These are phyloP conservation scores for Alloteropsis semialata DNA, from an alignment of 176 grass and related monocot genomes.

Conservation along the genomic window DNA sequence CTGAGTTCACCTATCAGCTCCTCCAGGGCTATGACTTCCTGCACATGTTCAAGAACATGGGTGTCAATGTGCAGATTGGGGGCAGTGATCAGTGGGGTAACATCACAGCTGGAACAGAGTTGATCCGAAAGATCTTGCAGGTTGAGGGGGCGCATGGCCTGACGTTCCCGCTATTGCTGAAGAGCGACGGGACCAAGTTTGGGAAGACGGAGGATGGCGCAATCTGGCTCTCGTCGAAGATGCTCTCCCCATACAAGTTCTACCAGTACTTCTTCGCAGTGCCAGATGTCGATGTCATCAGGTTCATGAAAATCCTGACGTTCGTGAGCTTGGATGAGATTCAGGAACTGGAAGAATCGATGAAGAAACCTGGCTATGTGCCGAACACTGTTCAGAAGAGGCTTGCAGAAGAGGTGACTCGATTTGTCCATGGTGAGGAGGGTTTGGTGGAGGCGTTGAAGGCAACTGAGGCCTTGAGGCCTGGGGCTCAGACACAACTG, in stretches of 20 bases:
- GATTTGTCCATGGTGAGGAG: constrained; percentile 85
- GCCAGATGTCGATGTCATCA: constrained; percentile 68
- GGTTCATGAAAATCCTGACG: constrained; percentile 79
- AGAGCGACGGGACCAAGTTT: constrained; percentile 86
- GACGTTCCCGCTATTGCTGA: constrained; percentile 87
- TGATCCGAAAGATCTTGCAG: constrained; percentile 93
- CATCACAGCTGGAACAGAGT: constrained; percentile 73
- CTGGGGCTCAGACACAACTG: constrained; percentile 69
- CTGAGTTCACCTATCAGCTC: constrained; percentile 96
- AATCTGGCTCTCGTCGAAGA: constrained; percentile 68
- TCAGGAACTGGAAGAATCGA: constrained; percentile 65
- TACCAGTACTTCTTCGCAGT: constrained; percentile 90
- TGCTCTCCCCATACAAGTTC: constrained; percentile 92
- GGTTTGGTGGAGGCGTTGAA: constrained; percentile 82
- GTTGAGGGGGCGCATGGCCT: constrained; percentile 79
- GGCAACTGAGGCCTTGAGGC: constrained; percentile 77
- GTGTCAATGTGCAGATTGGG: constrained; percentile 94
- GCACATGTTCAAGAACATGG: constrained; percentile 80
- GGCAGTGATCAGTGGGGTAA: constrained; percentile 98
- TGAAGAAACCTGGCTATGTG: constrained; percentile 74
- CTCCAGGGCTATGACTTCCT: constrained; percentile 92
- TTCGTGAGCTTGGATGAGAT: constrained; percentile 88
- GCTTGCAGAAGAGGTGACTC: constrained; percentile 91
- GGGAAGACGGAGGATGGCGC: constrained; percentile 89
- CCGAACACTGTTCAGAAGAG: constrained; percentile 72